Evolutionary conservation across 352 stramenopile genomes (phyloP), one percentile per base, ranked within the genome.

Genomic region (Globisporangium irregulare): DNA sequence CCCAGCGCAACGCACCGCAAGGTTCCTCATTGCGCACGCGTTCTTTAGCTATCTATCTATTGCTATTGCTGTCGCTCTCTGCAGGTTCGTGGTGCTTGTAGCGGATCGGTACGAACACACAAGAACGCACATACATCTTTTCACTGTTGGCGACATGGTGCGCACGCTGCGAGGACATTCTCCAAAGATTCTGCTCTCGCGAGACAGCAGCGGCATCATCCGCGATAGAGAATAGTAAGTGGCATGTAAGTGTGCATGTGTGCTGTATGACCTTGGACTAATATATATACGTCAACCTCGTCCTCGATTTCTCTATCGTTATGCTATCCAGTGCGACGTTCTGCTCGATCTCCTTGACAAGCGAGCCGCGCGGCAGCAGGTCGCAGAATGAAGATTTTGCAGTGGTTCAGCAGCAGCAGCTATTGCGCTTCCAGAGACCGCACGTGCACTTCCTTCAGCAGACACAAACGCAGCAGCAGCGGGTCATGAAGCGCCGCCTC

Each of bases 331-430:
- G 79, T 61, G 68, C 72, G 8, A 84, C 75, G 51, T 89, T 92
- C 65, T 86, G 75, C 72, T 87, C 81, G 59, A 90, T 90, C 51
- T 88, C 78, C 10, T 61, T 89, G 22, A 79, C 77, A 15, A 90
- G 80, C 63, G 79, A 89, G 25, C 71, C 70, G 53, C 76, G 76
- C 32, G 62, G 64, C 25, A 86, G 76, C 59, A 68, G 70, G 27
- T 82, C 72, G 69, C 69, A 74, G 10, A 61, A 78, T 38, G 81
- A 87, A 14, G 75, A 82, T 46, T 54, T 77, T 14, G 57, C 67
- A n/a, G 55, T 51, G 25, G 29, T 67, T 34, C 66, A 71, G 15
- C 46, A 71, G 22, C 25, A 62, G 14, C 14, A 32, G 27, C 27
- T 32, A 3, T 32, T 65, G 12, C 22, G 50, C 57, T 43, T 60